Evolutionary conservation across 1,284 basidiomycete species (phyloP), one percentile per base, ranked within the genome.

Genomic region (Mycena citricolor): DNA sequence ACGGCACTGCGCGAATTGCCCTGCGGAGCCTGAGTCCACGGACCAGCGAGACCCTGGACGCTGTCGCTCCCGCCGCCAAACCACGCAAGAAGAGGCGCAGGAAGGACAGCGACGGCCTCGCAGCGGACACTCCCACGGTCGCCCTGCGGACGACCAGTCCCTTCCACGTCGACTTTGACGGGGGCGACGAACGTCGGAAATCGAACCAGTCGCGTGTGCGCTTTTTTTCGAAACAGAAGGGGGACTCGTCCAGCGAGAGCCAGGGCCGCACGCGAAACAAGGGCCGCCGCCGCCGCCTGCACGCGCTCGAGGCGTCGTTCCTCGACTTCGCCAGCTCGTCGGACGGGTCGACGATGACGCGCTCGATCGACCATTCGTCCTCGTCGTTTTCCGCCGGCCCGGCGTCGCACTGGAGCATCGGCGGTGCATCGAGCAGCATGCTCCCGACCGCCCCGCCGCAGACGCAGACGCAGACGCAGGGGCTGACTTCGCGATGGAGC

Each of bases 271-370:
- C 36, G 26, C 19, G 19, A 14, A 34, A 38, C 23, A 13, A 47
- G 8, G 34, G 14, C 10, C 37, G 31, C 22, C 38, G 29, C 25
- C 31, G 42, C 32, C 54, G 42, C 23, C 22, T 42, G 51, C 29
- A 49, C 56, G 16, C 56, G 56, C 45, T 57, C 54, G 47, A 62
- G 57, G 39, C 68, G 33, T 83, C 81, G 0, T 84, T 83, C 64
- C 67, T 84, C 17, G 82, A 83, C 57, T 70, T 83, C 42, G 66
- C 63, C 8, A 58, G 64, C 22, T 77, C 78, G 4, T 75, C 77
- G 2, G 68, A 67, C 28, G 65, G 59, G 10, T 77, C 76, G 17
- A 44, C 66, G 16, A 58, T 61, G 17, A 65, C 61, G 21, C 63
- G 66, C 3, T 25, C 29, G 19, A 32, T 26, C 5, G 54, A 40